These are phyloP conservation scores for Lycium barbarum DNA, from an alignment of 257 asterid genomes.

Conservation along the genomic window DNA sequence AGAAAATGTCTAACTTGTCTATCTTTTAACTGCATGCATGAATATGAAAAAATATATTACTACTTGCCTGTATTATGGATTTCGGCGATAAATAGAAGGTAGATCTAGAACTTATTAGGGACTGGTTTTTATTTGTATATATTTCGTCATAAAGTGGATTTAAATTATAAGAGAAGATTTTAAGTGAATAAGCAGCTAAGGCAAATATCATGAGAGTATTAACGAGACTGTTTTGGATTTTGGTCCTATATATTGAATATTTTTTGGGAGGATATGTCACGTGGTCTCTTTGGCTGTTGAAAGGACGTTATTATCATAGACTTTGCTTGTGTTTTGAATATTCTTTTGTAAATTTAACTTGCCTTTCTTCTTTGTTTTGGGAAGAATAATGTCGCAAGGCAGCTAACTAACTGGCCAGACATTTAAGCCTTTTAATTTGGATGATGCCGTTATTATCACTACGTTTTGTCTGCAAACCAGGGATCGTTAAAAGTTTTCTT, in stretches of 20 bases:
- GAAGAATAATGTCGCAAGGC: neutral
- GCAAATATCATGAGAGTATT: neutral
- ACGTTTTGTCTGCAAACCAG: neutral
- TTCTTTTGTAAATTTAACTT: neutral
- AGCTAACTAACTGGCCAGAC: neutral
- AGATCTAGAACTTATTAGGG: neutral
- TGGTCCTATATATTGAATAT: conserved; percentile 16
- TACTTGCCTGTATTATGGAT: neutral
- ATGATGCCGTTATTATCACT: neutral
- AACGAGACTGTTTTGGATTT: conserved; percentile 13
- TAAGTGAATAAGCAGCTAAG: neutral
- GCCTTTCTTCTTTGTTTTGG: neutral
- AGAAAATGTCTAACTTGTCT: neutral
- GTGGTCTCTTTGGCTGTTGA: conserved; percentile 2
- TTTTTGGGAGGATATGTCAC: neutral
- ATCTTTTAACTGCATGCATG: neutral
- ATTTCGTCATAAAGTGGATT: neutral
- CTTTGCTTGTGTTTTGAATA: neutral
- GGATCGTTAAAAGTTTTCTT: neutral
- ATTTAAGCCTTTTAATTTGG: neutral
- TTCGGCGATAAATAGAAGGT: neutral
- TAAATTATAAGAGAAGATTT: neutral
- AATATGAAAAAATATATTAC: neutral
- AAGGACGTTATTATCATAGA: neutral
- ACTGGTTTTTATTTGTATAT: neutral